phyloP scores from a whole-genome alignment of 2,329 filamentous ascomycete species.

The Mollisiaceae sp. region DNA sequence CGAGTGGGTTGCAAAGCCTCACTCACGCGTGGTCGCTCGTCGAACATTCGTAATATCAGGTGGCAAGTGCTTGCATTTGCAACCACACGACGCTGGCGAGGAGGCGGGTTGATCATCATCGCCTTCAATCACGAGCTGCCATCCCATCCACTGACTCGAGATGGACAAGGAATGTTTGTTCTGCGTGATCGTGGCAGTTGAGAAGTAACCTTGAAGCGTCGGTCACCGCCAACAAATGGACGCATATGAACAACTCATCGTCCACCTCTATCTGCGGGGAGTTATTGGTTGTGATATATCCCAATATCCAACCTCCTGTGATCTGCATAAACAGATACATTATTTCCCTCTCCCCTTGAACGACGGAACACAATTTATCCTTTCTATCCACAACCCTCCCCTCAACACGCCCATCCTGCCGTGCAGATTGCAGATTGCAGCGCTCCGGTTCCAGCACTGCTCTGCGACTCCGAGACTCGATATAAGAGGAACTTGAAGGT shows the following conservation, averaged over 20 bases:
- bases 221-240: constrained; percentile 17
- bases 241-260: constrained; percentile 25
- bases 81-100: constrained; percentile 9
- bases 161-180: constrained; percentile 17
- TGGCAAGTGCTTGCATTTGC: constrained; percentile 7
- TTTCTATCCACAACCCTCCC: constrained; percentile 15
- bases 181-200: constrained; percentile 20
- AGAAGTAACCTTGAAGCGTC: constrained; percentile 6
- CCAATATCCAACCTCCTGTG: constrained; percentile 32
- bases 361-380: constrained; percentile 10
- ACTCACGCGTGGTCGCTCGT: not conserved
- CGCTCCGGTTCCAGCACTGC: not conserved
- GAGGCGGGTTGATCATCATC: constrained; percentile 16
- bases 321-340: constrained; percentile 33
- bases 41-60: constrained; percentile 12
- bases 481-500: constrained; percentile 8
- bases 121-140: constrained; percentile 16
- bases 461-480: not conserved
- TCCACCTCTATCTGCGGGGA: constrained; percentile 15
- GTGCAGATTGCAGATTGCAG: not conserved
- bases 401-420: constrained; percentile 5
- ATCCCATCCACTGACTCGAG: constrained; percentile 19
- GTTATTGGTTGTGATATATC: constrained; percentile 29
- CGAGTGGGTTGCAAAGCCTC: constrained; percentile 11
- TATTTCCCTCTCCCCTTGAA: constrained; percentile 13